These are phyloP conservation scores for Xylaria cubensis DNA, from an alignment of 495 filamentous ascomycete species.

Conservation along the genomic window DNA sequence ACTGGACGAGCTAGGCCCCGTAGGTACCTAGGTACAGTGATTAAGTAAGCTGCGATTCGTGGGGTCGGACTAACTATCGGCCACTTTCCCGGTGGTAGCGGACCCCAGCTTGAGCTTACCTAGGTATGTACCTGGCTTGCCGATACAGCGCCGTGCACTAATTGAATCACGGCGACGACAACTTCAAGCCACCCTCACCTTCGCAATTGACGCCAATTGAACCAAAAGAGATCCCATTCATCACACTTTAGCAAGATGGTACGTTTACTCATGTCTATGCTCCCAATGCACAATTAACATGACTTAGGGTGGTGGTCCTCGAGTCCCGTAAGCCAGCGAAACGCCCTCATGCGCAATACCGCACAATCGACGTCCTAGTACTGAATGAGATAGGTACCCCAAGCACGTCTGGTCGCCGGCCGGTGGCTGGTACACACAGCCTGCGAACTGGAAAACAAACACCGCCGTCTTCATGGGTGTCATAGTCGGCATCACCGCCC, in stretches of 20 bases:
- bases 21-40: neutral
- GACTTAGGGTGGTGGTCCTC: constrained; percentile 73
- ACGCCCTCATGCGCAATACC: constrained; percentile 4
- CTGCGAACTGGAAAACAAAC: constrained; percentile 92
- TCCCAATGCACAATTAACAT: constrained; percentile 44
- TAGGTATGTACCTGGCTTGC: too few relatives aligned
- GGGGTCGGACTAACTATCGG: constrained; percentile 34
- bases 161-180: constrained; percentile 21
- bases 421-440: constrained; percentile 96
- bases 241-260: constrained; percentile 49
- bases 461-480: constrained; percentile 81
- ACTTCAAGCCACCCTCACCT: constrained; percentile 24
- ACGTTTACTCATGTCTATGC: constrained; percentile 18
- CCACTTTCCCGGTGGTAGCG: neutral
- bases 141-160: constrained; percentile 37
- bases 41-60: constrained; percentile 11
- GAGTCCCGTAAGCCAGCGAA: constrained; percentile 76
- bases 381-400: constrained; percentile 71
- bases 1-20: constrained; percentile 23
- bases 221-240: constrained; percentile 31
- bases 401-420: constrained; percentile 99
- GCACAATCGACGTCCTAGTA: constrained; percentile 17
- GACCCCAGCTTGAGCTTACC: too few relatives aligned
- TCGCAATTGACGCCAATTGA: constrained; percentile 33
- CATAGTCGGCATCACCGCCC: constrained; percentile 74